Conservation (phyloP, 805 yeast species). For the Pichia manshurica region DNA sequence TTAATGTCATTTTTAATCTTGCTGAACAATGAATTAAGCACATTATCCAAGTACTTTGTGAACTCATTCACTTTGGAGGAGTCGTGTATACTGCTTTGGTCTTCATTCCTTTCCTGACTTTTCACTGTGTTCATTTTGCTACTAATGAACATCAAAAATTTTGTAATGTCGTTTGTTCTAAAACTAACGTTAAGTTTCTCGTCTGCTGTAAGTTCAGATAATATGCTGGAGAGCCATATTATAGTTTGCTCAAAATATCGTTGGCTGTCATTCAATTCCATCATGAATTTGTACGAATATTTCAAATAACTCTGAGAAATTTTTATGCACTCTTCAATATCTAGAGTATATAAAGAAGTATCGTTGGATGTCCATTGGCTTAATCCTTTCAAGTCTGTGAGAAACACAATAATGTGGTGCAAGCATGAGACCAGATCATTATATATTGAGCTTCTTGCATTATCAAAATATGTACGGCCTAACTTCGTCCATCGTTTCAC, state of each 20-base stretch:
- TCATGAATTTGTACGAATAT: conserved; percentile 33
- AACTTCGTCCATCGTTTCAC: conserved; percentile 47
- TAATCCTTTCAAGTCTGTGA: conserved; percentile 38
- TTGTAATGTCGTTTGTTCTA: conserved; percentile 28
- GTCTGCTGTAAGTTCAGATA: conserved; percentile 36
- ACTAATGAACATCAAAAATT: conserved; percentile 25
- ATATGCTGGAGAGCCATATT: conserved; percentile 37
- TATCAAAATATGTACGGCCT: conserved; percentile 48
- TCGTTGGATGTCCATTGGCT: conserved; percentile 32
- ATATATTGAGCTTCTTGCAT: conserved; percentile 41
- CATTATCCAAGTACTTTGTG: conserved; percentile 13
- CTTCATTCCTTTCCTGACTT: background rate
- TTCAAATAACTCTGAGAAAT: conserved; percentile 27
- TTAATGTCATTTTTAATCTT: conserved; percentile 22
- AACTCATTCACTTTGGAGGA: conserved; percentile 5
- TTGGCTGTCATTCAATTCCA: conserved; percentile 43
- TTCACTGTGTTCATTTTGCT: conserved; percentile 6
- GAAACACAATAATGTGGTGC: conserved; percentile 47
- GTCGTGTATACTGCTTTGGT: background rate
- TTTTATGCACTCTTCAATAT: conserved; percentile 18
- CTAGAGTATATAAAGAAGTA: conserved; percentile 17
- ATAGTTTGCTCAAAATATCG: conserved; percentile 39
- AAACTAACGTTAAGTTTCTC: conserved; percentile 21
- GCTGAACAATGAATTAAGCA: conserved; percentile 15
- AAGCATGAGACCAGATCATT: conserved; percentile 48